These are phyloP conservation scores for Heliosperma pusillum DNA, from an alignment of 148 eudicot species.

Conservation along the genomic window DNA sequence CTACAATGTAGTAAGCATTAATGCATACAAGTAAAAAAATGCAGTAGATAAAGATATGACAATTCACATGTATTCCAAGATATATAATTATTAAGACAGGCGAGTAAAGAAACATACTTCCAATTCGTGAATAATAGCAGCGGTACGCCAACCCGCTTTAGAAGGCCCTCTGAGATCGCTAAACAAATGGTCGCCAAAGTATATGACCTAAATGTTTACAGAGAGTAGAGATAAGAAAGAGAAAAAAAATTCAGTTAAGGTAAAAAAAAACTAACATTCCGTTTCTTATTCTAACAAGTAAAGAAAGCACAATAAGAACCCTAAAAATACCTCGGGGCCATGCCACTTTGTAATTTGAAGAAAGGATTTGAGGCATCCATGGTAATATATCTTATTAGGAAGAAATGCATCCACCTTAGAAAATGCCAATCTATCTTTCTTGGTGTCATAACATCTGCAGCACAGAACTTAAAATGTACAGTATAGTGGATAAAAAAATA, in stretches of 20 bases:
- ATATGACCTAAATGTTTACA: constrained; percentile 62
- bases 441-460: constrained; percentile 81
- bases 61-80: neutral
- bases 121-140: constrained; percentile 89
- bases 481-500: neutral
- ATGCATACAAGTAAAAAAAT: neutral
- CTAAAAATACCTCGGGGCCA: constrained; percentile 76
- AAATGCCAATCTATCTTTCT: constrained; percentile 82
- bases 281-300: constrained; percentile 6
- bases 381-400: constrained; percentile 77
- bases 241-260: neutral
- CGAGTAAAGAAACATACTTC: constrained; percentile 50
- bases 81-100: constrained; percentile 4
- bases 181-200: constrained; percentile 96
- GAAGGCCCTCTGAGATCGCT: constrained; percentile 98
- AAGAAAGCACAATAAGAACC: neutral
- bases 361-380: constrained; percentile 91
- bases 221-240: constrained; percentile 10
- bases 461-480: constrained; percentile 17
- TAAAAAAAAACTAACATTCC: neutral
- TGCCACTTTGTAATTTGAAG: constrained; percentile 95
- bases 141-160: constrained; percentile 98
- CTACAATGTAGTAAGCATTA: neutral
- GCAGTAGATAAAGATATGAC: constrained; percentile 6
- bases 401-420: constrained; percentile 86